A percentile compares a stretch with the other conserved stretches of the same genome.
Evolutionary conservation across 441 rosid genomes (phyloP).

Genomic region (California macrophylla): DNA sequence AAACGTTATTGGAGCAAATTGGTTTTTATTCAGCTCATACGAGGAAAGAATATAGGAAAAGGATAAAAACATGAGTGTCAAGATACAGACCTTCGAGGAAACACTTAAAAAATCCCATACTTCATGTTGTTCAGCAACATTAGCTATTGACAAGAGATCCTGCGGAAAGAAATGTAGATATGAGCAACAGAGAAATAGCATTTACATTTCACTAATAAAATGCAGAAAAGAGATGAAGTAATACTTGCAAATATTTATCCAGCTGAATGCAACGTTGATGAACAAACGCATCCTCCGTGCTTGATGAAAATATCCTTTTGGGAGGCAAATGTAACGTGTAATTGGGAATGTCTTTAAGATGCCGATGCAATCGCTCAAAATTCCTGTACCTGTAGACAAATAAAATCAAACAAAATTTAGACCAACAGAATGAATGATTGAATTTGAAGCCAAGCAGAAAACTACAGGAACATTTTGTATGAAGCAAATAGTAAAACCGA

Average conservation of each 20-base stretch:
- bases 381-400: slow-evolving; percentile 69
- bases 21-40: slow-evolving; percentile 13
- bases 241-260: slow-evolving; percentile 82
- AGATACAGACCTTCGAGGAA: slow-evolving; percentile 62
- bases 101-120: slow-evolving; percentile 94
- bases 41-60: background rate
- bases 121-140: slow-evolving; percentile 98
- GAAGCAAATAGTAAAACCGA: background rate
- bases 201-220: slow-evolving; percentile 8
- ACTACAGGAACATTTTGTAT: slow-evolving; percentile 7
- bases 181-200: slow-evolving; percentile 14
- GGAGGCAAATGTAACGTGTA: slow-evolving; percentile 93
- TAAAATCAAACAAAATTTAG: slow-evolving; percentile 8
- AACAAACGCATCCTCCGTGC: slow-evolving; percentile 95
- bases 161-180: slow-evolving; percentile 27
- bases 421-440: background rate
- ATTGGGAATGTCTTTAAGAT: slow-evolving; percentile 91
- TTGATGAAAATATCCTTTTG: slow-evolving; percentile 97
- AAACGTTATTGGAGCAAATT: slow-evolving; percentile 17
- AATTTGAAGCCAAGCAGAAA: background rate
- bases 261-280: slow-evolving; percentile 96
- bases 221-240: slow-evolving; percentile 16
- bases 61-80: background rate
- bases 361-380: slow-evolving; percentile 84
- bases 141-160: slow-evolving; percentile 94